phyloP scores from a whole-genome alignment of 2,329 filamentous ascomycete species.

The Cladosporium sp. region DNA sequence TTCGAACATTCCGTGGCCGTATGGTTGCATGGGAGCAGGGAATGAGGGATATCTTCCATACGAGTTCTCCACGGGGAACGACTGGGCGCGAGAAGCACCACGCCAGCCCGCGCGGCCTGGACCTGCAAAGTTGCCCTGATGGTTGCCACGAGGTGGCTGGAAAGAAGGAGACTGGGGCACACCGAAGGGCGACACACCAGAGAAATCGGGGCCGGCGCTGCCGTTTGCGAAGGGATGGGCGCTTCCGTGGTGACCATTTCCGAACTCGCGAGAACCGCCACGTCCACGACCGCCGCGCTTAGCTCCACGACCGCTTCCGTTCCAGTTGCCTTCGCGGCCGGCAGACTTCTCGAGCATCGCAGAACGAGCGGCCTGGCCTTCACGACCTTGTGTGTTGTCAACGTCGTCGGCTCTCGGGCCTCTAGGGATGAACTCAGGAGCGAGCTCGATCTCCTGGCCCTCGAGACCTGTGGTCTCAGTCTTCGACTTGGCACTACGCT shows the following conservation, averaged over 20 bases:
- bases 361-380: conserved; percentile 25
- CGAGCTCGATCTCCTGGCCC: background rate
- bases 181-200: conserved; percentile 23
- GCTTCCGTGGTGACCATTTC: conserved; percentile 30
- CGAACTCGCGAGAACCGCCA: conserved; percentile 34
- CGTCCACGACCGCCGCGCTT: conserved; percentile 37
- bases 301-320: conserved; percentile 28
- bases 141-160: conserved; percentile 31
- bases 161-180: conserved; percentile 33
- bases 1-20: conserved; percentile 54
- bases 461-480: background rate
- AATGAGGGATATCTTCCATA: conserved; percentile 45
- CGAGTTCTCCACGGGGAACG: conserved; percentile 57
- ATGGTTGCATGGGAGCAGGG: conserved; percentile 49
- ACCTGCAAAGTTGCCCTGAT: conserved; percentile 32
- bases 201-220: conserved; percentile 27
- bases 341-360: conserved; percentile 18
- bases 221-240: conserved; percentile 25
- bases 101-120: conserved; percentile 48
- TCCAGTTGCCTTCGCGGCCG: conserved; percentile 24
- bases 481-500: conserved; percentile 13
- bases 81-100: conserved; percentile 59
- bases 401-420: conserved; percentile 11
- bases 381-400: background rate
- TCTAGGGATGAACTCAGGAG: conserved; percentile 5